Conservation (phyloP, 768 basidiomycete species). For the Tricholoma matsutake region DNA sequence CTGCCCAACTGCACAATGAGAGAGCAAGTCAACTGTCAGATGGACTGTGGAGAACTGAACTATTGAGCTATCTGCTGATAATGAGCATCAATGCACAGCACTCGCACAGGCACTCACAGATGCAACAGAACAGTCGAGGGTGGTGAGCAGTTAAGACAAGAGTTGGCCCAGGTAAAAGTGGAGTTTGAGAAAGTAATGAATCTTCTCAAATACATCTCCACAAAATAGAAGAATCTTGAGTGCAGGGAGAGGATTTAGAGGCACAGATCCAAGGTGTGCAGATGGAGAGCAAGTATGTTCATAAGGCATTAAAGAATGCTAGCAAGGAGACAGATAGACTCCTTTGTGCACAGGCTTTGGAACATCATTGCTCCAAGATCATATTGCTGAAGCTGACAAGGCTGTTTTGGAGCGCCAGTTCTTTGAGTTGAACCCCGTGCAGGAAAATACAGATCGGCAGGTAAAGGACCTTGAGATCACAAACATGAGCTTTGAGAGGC, state of each 20-base stretch:
- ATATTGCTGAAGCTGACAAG: constrained; percentile 89
- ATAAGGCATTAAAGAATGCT: constrained; percentile 63
- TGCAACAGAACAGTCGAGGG: constrained; percentile 63
- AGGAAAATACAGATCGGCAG: constrained; percentile 60
- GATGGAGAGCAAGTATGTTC: constrained; percentile 69
- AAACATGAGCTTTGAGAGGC: constrained; percentile 68
- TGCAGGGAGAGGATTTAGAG: constrained; percentile 72
- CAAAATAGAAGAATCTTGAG: constrained; percentile 71
- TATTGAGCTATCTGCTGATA: constrained; percentile 48
- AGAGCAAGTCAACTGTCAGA: constrained; percentile 57
- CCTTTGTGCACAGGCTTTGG: constrained; percentile 67
- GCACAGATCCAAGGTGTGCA: constrained; percentile 68
- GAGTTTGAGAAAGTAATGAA: constrained; percentile 63
- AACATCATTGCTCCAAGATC: constrained; percentile 72
- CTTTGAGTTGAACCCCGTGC: constrained; percentile 60
- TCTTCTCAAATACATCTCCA: constrained; percentile 64
- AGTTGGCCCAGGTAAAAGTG: constrained; percentile 54
- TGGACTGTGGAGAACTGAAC: constrained; percentile 66
- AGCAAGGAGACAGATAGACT: constrained; percentile 77
- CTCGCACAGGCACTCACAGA: constrained; percentile 60
- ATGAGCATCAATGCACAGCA: constrained; percentile 52
- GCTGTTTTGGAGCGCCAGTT: constrained; percentile 90
- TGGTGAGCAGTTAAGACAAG: constrained; percentile 60
- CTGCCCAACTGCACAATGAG: constrained; percentile 58
- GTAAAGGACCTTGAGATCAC: constrained; percentile 67